Evolutionary conservation across 1,284 basidiomycete genomes (phyloP).

Genomic region (Leccinum colubrinum): DNA sequence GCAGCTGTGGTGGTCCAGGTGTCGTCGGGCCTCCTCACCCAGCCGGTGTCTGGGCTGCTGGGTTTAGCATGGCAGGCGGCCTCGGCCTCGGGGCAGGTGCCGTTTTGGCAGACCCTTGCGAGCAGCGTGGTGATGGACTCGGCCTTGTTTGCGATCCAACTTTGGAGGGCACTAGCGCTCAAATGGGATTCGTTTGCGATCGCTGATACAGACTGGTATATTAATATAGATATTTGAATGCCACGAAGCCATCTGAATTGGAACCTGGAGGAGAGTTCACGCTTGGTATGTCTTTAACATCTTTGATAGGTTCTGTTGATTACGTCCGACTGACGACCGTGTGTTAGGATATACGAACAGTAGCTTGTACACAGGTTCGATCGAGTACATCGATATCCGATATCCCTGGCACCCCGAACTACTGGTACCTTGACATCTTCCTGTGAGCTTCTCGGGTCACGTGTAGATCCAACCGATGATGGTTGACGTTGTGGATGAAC

Average conservation of each 20-base stretch:
- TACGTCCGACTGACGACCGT: constrained; percentile 10
- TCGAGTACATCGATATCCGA: constrained; percentile 32
- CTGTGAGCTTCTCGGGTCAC: constrained; percentile 17
- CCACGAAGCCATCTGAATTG: constrained; percentile 13
- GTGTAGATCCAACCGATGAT: neutral
- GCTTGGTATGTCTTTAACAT: constrained; percentile 19
- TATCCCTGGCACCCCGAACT: constrained; percentile 20
- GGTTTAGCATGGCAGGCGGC: constrained; percentile 29
- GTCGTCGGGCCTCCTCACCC: constrained; percentile 9
- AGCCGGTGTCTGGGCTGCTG: constrained; percentile 29
- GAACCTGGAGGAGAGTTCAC: constrained; percentile 33
- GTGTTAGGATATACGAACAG: constrained; percentile 39
- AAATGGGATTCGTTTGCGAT: neutral
- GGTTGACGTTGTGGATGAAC: constrained; percentile 3
- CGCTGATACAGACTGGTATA: neutral
- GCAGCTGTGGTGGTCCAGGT: constrained; percentile 25
- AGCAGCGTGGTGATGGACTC: constrained; percentile 34
- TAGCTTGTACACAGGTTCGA: constrained; percentile 38
- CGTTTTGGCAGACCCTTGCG: constrained; percentile 46
- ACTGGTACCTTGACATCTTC: constrained; percentile 26
- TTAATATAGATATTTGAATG: constrained; percentile 26
- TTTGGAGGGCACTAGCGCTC: constrained; percentile 22
- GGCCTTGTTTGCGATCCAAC: constrained; percentile 37
- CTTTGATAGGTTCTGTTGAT: neutral
- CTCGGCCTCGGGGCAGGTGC: constrained; percentile 30